A percentile compares a stretch with the other conserved stretches of the same genome.
These are phyloP conservation scores for Aspergillus ruber DNA, from an alignment of 2,329 filamentous ascomycete genomes.

Conservation along the genomic window DNA sequence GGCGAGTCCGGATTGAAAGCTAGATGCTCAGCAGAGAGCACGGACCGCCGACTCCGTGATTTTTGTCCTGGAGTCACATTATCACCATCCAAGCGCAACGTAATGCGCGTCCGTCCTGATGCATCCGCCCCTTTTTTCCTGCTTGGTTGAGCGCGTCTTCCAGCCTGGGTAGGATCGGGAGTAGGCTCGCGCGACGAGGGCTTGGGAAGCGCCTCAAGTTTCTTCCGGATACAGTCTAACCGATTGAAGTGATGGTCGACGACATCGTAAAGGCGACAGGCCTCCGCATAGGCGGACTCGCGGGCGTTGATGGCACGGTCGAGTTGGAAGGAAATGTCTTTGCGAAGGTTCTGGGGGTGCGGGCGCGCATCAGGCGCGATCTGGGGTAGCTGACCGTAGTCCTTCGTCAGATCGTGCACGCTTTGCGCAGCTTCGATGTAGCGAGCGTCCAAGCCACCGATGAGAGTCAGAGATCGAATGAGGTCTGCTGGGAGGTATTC, in stretches of 20 bases:
- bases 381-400: conserved; percentile 45
- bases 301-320: conserved; percentile 50
- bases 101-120: conserved; percentile 33
- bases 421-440: conserved; percentile 36
- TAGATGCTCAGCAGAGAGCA: conserved; percentile 30
- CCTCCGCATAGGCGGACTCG: conserved; percentile 52
- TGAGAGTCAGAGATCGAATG: conserved; percentile 56
- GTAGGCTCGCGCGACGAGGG: conserved; percentile 57
- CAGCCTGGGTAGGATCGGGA: conserved; percentile 33
- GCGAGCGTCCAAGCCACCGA: conserved; percentile 45
- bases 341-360: conserved; percentile 48
- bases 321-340: conserved; percentile 51
- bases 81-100: conserved; percentile 33
- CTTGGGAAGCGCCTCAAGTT: conserved; percentile 56
- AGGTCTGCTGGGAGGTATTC: conserved; percentile 63
- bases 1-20: conserved; percentile 39
- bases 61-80: conserved; percentile 21
- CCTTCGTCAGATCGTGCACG: conserved; percentile 38
- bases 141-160: conserved; percentile 34
- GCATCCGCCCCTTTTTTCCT: conserved; percentile 35
- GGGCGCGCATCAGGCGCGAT: conserved; percentile 44
- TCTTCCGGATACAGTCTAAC: conserved; percentile 54
- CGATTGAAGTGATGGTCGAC: conserved; percentile 53
- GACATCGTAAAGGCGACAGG: conserved; percentile 51
- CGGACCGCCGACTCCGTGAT: conserved; percentile 31